Evolutionary conservation across 805 yeast genomes (phyloP).

Genomic region (Candida bentonensis): DNA sequence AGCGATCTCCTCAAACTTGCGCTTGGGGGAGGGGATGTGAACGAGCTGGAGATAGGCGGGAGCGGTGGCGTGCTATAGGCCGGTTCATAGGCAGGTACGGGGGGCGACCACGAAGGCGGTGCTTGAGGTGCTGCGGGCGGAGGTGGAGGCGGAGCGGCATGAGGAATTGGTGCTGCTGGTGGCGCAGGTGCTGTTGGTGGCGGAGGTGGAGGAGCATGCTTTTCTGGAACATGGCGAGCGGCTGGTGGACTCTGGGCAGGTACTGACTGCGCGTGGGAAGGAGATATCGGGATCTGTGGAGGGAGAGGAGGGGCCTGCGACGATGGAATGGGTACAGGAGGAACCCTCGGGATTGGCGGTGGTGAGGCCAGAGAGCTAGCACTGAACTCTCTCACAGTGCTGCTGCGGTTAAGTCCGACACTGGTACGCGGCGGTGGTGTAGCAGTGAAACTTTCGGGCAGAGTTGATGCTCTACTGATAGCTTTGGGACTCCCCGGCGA

Average conservation of each 20-base stretch:
- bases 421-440: background rate
- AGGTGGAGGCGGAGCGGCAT: constrained; percentile 6
- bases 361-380: background rate
- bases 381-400: background rate
- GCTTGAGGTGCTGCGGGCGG: constrained; percentile 9
- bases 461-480: background rate
- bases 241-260: constrained; percentile 4
- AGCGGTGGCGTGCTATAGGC: constrained; percentile 11
- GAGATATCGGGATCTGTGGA: constrained; percentile 7
- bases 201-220: constrained; percentile 5
- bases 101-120: constrained; percentile 9
- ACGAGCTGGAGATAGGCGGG: constrained; percentile 1
- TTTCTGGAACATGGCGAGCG: constrained; percentile 4
- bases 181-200: constrained; percentile 5
- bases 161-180: constrained; percentile 5
- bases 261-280: constrained; percentile 8
- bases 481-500: background rate
- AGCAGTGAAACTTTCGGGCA: background rate
- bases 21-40: constrained; percentile 7
- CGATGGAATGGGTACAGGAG: constrained; percentile 6
- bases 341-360: constrained; percentile 6
- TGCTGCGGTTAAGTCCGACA: background rate
- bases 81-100: constrained; percentile 7
- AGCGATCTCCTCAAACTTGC: constrained; percentile 1
- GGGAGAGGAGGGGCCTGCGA: constrained; percentile 1